These are phyloP conservation scores for Xylariaceae sp. DNA, from an alignment of 2,329 filamentous ascomycete genomes.

Conservation along the genomic window DNA sequence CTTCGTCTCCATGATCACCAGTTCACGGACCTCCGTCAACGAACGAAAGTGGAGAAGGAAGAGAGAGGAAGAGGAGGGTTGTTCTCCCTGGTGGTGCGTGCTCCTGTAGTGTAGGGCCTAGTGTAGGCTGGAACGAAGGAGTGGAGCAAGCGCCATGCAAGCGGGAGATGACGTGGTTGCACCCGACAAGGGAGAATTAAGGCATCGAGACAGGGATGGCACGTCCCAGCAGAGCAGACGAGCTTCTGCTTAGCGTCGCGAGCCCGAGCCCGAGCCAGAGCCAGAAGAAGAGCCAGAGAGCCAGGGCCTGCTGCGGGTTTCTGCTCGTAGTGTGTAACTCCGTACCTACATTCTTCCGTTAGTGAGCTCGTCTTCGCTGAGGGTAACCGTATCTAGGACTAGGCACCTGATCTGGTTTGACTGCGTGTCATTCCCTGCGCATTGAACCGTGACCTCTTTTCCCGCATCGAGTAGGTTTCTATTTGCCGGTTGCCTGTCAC, in stretches of 20 bases:
- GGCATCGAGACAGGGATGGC: slow-evolving; percentile 4
- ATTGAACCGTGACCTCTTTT: slow-evolving; percentile 17
- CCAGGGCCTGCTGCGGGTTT: no score
- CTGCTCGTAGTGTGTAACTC: background rate
- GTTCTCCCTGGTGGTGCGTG: slow-evolving; percentile 13
- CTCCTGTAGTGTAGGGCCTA: slow-evolving; percentile 9
- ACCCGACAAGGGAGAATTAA: slow-evolving; percentile 22
- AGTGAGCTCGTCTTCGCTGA: background rate
- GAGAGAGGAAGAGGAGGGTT: no score
- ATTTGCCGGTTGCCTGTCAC: background rate
- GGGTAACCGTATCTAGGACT: background rate
- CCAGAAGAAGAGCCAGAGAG: no score
- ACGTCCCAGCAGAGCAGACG: background rate
- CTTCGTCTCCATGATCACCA: slow-evolving; percentile 18
- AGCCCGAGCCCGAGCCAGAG: no score
- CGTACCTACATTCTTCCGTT: background rate
- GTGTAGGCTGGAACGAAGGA: slow-evolving; percentile 15
- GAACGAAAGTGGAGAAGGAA: slow-evolving; percentile 7
- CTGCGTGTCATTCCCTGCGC: slow-evolving; percentile 31
- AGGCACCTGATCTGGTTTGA: slow-evolving; percentile 30
- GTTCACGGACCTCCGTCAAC: background rate
- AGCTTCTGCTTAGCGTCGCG: no score
- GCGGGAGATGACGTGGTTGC: slow-evolving; percentile 28
- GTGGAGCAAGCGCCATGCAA: slow-evolving; percentile 20
- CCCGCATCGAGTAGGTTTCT: background rate